Base-by-base conservation (phyloP, 1,284 basidiomycete species). In the Violaceomyces palustris region DNA sequence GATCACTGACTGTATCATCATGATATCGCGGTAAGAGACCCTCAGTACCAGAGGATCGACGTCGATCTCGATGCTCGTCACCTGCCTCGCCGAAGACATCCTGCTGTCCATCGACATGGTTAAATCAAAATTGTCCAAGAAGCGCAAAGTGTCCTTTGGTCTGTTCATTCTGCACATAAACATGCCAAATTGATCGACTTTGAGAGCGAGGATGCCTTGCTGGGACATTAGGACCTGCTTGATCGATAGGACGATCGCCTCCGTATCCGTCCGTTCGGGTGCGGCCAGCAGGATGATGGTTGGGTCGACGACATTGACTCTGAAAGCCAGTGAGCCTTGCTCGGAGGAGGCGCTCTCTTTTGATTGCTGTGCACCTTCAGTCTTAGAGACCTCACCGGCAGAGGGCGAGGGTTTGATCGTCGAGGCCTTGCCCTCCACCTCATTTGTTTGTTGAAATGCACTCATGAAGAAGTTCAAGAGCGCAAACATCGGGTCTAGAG, bases 51-150 rank as follows among this genome's bases (percentile, higher is more conserved):
- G 84, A 57, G 80, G 77, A 3, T 86, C 86, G 11, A 84, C 77
- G n/a, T 81, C 79, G 19, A 93, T 73, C 69, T 96, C 90, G 49
- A 97, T 85, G 64, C 80, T 89, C 6, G 87, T 86, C 76, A 84
- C 84, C 60, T 87, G 83, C 42, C 87, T 84, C 3, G 79, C 80
- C 2, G 81, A 79, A 12, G 83, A 81, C n/a, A 82, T 79, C 4
- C 87, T 82, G 50, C 80, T 88, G 74, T 97, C 92, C 56, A 94
- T 77, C 7, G 90, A 86, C 34, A 96, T 78, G 0, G 89, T 87
- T 36, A 96, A 67, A 72, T 94, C 88, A 37, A 97, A 79, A 54
- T 97, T 88, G 74, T 98, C 94, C 58, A 99, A 78, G 76, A 99
- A 90, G 29, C 89, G 83, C 33, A 93, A 85, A 31, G 82, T 84